phyloP scores from a whole-genome alignment of 305 asterid genomes.

The Fraxinus dipetala region DNA sequence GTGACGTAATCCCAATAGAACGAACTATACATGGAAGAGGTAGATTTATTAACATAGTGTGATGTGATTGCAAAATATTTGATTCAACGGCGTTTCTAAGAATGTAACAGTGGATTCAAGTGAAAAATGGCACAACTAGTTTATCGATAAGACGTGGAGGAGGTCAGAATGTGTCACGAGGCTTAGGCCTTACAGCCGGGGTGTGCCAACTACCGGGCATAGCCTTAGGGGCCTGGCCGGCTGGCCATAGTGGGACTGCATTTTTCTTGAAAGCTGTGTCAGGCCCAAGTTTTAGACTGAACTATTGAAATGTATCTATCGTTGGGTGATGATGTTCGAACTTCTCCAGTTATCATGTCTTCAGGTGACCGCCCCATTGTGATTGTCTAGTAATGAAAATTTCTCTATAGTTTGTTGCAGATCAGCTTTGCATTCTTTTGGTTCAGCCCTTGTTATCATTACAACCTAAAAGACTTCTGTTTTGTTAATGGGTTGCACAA shows the following conservation, averaged over 20 bases:
- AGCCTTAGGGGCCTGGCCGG: neutral
- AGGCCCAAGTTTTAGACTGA: neutral
- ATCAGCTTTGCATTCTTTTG: neutral
- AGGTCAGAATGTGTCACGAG: neutral
- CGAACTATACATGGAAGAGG: neutral
- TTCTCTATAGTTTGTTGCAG: neutral
- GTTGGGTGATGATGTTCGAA: neutral
- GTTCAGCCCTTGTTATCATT: neutral
- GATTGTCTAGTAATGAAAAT: neutral
- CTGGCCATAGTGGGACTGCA: neutral
- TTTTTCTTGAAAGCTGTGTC: too few species aligned
- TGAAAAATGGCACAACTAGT: neutral
- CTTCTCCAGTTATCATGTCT: too few species aligned
- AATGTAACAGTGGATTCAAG: neutral
- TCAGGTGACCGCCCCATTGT: neutral
- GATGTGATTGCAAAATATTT: neutral
- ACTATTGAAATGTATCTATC: too few species aligned
- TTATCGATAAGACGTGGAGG: neutral
- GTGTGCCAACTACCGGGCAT: too few species aligned
- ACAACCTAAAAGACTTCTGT: neutral
- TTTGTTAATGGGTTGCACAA: slow-evolving; percentile 42
- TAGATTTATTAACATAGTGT: neutral
- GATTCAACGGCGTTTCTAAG: neutral
- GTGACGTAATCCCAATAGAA: neutral
- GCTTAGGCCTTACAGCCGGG: too few species aligned